These are phyloP conservation scores for Kalmusia sp. DNA, from an alignment of 2,329 filamentous ascomycete species.

Conservation along the genomic window DNA sequence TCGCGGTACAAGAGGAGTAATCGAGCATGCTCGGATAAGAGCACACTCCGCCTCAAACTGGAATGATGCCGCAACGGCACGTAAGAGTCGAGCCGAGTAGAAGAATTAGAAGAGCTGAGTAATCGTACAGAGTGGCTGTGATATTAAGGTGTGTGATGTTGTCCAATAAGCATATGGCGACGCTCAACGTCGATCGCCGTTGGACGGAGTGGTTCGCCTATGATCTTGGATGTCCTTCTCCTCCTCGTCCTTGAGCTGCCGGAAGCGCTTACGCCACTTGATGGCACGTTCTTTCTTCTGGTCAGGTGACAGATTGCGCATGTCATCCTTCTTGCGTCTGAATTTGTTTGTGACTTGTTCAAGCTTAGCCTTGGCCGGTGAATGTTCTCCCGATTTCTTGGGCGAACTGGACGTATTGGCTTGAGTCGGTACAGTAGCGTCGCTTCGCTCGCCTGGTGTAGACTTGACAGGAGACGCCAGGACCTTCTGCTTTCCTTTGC, in stretches of 20 bases:
- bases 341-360: constrained; percentile 56
- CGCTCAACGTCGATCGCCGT: constrained; percentile 7
- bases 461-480: constrained; percentile 32
- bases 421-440: constrained; percentile 30
- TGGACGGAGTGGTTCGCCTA: constrained; percentile 22
- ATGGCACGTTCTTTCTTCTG: constrained; percentile 44
- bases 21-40: neutral
- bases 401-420: constrained; percentile 36
- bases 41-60: constrained; percentile 1
- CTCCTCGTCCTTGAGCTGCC: constrained; percentile 39
- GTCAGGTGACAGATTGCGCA: constrained; percentile 43
- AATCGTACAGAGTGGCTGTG: neutral
- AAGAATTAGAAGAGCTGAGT: constrained; percentile 2
- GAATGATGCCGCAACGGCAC: neutral
- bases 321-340: constrained; percentile 46
- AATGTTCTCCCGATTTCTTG: constrained; percentile 46
- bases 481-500: constrained; percentile 42
- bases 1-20: neutral
- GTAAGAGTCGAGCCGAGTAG: constrained; percentile 6
- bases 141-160: neutral
- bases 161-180: no score
- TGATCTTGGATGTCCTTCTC: constrained; percentile 36
- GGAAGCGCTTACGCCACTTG: constrained; percentile 47
- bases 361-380: constrained; percentile 55
- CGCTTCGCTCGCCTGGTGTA: constrained; percentile 14